phyloP scores from a whole-genome alignment of 768 basidiomycete species.

The Rhodotorula sphaerocarpa region DNA sequence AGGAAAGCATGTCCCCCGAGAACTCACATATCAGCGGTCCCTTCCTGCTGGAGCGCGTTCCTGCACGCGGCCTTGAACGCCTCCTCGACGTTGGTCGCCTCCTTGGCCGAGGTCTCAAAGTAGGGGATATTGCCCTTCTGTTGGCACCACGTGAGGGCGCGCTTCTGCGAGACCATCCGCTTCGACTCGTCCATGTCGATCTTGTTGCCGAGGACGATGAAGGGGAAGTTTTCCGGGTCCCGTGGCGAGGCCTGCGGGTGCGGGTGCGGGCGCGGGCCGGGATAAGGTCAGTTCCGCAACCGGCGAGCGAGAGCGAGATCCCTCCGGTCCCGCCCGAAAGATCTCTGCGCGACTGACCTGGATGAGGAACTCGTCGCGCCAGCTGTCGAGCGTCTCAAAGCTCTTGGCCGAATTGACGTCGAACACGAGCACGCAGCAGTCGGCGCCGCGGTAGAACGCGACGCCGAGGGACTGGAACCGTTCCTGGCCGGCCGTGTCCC shows the following conservation, averaged over 20 bases:
- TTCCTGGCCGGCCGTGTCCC: slow-evolving; percentile 99
- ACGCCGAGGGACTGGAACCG: slow-evolving; percentile 98
- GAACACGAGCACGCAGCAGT: slow-evolving; percentile 97
- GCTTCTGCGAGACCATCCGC: slow-evolving; percentile 97
- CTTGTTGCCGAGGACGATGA: slow-evolving; percentile 99
- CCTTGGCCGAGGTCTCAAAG: slow-evolving; percentile 99
- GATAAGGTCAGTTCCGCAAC: no score
- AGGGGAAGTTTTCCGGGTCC: slow-evolving; percentile 99
- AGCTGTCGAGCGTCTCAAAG: slow-evolving; percentile 96
- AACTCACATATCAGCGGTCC: slow-evolving; percentile 83
- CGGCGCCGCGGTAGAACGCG: slow-evolving; percentile 97
- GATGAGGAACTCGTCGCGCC: slow-evolving; percentile 98
- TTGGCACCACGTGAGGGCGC: slow-evolving; percentile 99
- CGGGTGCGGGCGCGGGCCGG: no score
- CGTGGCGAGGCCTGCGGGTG: slow-evolving; percentile 80
- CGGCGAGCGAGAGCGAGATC: neutral
- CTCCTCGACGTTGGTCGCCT: slow-evolving; percentile 99
- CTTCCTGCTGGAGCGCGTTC: slow-evolving; percentile 95
- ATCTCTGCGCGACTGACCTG: no score
- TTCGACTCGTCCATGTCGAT: slow-evolving; percentile 99
- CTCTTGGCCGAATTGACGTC: slow-evolving; percentile 98
- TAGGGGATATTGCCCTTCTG: slow-evolving; percentile 99
- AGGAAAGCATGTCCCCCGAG: neutral
- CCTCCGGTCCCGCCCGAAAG: no score
- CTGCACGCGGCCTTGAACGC: slow-evolving; percentile 99